phyloP scores from a whole-genome alignment of 2,329 filamentous ascomycete genomes.

The Elsinoe batatas region DNA sequence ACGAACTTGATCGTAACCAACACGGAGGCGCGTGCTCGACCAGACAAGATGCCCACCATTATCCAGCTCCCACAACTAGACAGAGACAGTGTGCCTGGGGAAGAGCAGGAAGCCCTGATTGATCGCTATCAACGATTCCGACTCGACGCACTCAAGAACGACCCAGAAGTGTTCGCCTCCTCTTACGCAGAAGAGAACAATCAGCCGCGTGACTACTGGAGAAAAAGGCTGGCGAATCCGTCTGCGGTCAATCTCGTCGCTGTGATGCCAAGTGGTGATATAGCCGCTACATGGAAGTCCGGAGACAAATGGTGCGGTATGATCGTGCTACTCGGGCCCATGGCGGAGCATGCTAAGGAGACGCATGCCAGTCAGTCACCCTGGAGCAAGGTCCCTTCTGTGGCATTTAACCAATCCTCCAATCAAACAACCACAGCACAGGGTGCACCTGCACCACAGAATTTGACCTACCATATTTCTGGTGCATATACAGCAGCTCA shows the following conservation, averaged over 20 bases:
- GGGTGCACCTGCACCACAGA: background rate
- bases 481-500: slow-evolving; percentile 24
- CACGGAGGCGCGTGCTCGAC: too few species aligned
- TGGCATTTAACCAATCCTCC: slow-evolving; percentile 16
- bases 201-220: slow-evolving; percentile 17
- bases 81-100: background rate
- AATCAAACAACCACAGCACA: background rate
- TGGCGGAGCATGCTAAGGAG: background rate
- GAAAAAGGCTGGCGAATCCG: slow-evolving; percentile 21
- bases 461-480: slow-evolving; percentile 18
- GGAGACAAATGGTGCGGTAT: slow-evolving; percentile 21
- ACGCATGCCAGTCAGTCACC: slow-evolving; percentile 8
- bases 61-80: slow-evolving; percentile 16
- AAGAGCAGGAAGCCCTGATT: background rate
- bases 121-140: slow-evolving; percentile 20
- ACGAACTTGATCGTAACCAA: too few species aligned
- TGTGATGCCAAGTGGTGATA: background rate
- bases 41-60: background rate
- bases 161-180: slow-evolving; percentile 25
- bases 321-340: slow-evolving; percentile 22
- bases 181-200: slow-evolving; percentile 22
- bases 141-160: slow-evolving; percentile 20
- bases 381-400: slow-evolving; percentile 10
- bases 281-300: slow-evolving; percentile 11
- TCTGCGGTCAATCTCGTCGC: slow-evolving; percentile 23